Base-by-base conservation (phyloP, 2,329 filamentous ascomycete species). In the Beauveria caledonica region DNA sequence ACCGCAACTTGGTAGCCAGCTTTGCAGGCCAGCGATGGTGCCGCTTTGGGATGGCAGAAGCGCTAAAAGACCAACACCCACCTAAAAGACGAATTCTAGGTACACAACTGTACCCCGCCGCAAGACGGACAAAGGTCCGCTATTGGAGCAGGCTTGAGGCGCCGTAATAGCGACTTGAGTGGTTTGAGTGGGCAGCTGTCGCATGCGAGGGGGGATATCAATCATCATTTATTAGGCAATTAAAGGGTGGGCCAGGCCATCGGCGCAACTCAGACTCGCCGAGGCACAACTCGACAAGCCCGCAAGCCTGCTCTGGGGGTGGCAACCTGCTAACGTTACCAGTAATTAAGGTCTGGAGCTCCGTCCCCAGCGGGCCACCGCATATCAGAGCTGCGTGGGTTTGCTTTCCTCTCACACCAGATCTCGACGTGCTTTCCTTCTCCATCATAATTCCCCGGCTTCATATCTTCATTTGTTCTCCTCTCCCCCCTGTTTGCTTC, bases 201-300 rank as follows among this genome's bases (percentile, higher is more conserved):
- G 48, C 48, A 27, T 50, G 48, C 27, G 11, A 50, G n/a, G n/a
- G 19, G 19, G n/a, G 13, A 5, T 45, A 45, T n/a, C n/a, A 21
- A 4, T 45, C n/a, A 45, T 9, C n/a, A 45, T 19, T 33, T 45
- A 44, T 11, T n/a, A 19, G 21, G 13, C n/a, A n/a, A n/a, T n/a
- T 48, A 25, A 25, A 52, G 57, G 40, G 25, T 33, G 44, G 50
- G 58, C 17, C 50, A 51, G 39, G 44, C 17, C 45, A 50, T 44
- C 46, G 55, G 45, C 13, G 45, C 55, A 58, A 40, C 27, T 60
- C 44, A 27, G 33, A 53, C 40, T 60, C 51, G 51, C 50, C 58
- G 58, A 60, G 58, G 58, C 48, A 52, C 58, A 60, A 60, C 23
- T 52, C 13, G 19, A 57, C 33, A 40, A 11, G 29, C 29, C 10